Conservation (phyloP, 495 filamentous ascomycete genomes). For the Tuber microsphaerosporum region DNA sequence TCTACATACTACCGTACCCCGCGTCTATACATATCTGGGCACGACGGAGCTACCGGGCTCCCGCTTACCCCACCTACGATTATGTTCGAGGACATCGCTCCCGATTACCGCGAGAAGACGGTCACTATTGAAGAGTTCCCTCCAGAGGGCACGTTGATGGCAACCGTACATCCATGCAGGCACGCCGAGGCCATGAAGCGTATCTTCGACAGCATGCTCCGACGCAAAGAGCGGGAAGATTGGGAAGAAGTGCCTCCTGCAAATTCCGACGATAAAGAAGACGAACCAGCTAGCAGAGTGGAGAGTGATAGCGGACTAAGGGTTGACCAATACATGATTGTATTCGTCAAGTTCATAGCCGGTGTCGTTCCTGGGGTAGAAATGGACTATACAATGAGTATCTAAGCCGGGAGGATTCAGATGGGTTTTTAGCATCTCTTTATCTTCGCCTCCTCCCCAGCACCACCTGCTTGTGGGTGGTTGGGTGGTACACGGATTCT, state of each 20-base stretch:
- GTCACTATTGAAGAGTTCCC: conserved; percentile 94
- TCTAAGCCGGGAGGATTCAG: conserved; percentile 47
- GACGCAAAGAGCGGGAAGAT: conserved; percentile 63
- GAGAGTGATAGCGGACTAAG: conserved; percentile 57
- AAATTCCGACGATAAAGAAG: conserved; percentile 45
- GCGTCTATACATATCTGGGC: conserved; percentile 89
- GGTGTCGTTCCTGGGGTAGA: conserved; percentile 95
- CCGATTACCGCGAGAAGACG: conserved; percentile 99
- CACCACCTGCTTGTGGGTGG: background rate
- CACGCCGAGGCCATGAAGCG: conserved; percentile 98
- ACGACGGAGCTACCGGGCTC: conserved; percentile 58
- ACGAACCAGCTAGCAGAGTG: conserved; percentile 25
- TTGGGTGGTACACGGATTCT: background rate
- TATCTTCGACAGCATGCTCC: conserved; percentile 86
- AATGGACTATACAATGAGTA: conserved; percentile 97
- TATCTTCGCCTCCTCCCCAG: background rate
- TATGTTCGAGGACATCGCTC: conserved; percentile 99
- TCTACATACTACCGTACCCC: conserved; percentile 94
- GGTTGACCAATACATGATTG: conserved; percentile 95
- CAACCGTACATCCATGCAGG: conserved; percentile 84
- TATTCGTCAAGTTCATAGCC: conserved; percentile 98
- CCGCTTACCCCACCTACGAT: conserved; percentile 76
- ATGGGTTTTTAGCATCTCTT: conserved; percentile 22
- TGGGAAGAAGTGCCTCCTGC: conserved; percentile 52
- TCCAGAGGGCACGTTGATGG: conserved; percentile 73